These are phyloP conservation scores for Beauveria sp. DNA, from an alignment of 2,329 filamentous ascomycete genomes.

Conservation along the genomic window DNA sequence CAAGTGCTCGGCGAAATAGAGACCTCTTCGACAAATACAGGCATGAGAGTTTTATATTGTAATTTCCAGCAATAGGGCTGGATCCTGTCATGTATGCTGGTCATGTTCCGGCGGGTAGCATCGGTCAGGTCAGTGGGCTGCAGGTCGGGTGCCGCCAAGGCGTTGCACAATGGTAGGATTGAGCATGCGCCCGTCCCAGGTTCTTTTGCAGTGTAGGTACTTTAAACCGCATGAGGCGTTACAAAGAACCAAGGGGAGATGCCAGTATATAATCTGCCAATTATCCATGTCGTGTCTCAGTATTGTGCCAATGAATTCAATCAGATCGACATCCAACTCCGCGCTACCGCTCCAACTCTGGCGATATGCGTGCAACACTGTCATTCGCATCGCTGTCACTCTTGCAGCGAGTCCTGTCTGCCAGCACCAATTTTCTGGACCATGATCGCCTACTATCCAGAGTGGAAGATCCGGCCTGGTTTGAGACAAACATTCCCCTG, in stretches of 20 bases:
- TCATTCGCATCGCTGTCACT: neutral
- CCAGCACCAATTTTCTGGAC: conserved; percentile 16
- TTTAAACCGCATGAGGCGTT: neutral
- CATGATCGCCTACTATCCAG: conserved; percentile 15
- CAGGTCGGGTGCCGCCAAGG: neutral
- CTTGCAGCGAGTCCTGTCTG: neutral
- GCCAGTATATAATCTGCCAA: neutral
- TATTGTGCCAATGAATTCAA: neutral
- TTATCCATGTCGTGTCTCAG: neutral
- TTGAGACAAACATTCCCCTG: conserved; percentile 33
- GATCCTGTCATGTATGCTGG: neutral
- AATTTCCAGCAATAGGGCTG: neutral
- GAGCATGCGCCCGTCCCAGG: neutral
- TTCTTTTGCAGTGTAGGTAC: neutral
- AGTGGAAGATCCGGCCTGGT: conserved; percentile 20
- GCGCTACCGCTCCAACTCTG: neutral
- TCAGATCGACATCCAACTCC: neutral
- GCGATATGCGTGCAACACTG: neutral
- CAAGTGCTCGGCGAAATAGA: neutral
- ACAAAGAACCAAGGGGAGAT: neutral
- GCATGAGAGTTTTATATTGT: too few relatives aligned
- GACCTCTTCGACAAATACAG: too few relatives aligned
- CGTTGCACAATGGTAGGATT: neutral
- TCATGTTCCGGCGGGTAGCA: neutral
- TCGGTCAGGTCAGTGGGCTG: neutral